A percentile compares a stretch with the other conserved stretches of the same genome.
phyloP scores from a whole-genome alignment of 2,329 filamentous ascomycete genomes.

The Zymoseptoria tritici region DNA sequence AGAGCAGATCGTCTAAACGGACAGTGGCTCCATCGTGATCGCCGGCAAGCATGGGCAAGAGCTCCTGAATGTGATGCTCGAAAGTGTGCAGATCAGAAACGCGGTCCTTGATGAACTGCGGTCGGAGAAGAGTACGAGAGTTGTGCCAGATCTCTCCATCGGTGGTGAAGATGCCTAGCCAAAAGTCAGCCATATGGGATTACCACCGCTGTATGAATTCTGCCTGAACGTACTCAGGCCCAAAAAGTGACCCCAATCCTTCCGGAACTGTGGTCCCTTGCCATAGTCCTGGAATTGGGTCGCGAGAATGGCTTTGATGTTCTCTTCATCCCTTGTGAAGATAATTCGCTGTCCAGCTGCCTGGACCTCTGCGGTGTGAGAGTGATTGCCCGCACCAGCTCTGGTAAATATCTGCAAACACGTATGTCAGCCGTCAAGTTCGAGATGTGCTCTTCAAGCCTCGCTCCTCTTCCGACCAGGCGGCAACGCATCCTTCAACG shows the following conservation, averaged over 20 bases:
- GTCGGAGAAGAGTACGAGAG: slow-evolving; percentile 72
- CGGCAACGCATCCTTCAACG: background rate
- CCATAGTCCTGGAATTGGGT: slow-evolving; percentile 81
- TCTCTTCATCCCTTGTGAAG: slow-evolving; percentile 76
- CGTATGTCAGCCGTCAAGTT: background rate
- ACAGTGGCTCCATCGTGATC: slow-evolving; percentile 42
- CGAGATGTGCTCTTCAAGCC: background rate
- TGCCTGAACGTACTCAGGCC: slow-evolving; percentile 61
- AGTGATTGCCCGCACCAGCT: slow-evolving; percentile 29
- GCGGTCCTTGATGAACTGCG: slow-evolving; percentile 79
- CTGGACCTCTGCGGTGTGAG: slow-evolving; percentile 55
- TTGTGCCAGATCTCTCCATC: slow-evolving; percentile 73
- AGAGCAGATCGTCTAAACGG: slow-evolving; percentile 71
- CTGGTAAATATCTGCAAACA: slow-evolving; percentile 39
- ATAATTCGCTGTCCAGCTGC: slow-evolving; percentile 54
- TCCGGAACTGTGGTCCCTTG: slow-evolving; percentile 68
- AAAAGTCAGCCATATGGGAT: slow-evolving; percentile 2
- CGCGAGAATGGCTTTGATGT: slow-evolving; percentile 85
- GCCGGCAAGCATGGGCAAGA: slow-evolving; percentile 57
- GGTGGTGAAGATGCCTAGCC: slow-evolving; percentile 53
- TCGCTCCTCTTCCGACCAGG: background rate
- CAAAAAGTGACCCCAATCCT: slow-evolving; percentile 66
- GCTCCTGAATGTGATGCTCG: slow-evolving; percentile 65
- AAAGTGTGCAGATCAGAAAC: slow-evolving; percentile 75
- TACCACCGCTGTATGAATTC: background rate